Evolutionary conservation across 148 eudicot genomes (phyloP).

Genomic region (Amaranthus palmeri): DNA sequence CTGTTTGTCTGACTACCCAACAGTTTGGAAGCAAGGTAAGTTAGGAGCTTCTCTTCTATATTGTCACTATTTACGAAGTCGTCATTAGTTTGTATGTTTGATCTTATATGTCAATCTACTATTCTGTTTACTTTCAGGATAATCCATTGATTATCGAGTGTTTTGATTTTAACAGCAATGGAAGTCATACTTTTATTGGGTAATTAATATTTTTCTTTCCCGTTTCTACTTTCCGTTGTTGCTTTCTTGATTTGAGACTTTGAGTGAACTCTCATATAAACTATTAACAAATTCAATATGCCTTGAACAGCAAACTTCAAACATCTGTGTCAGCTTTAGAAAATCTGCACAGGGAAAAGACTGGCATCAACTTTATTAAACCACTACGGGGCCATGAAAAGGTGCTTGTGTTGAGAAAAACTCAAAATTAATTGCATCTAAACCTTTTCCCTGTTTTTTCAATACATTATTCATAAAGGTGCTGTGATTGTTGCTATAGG

Average conservation of each 20-base stretch:
- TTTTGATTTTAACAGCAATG: constrained; percentile 75
- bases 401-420: constrained; percentile 31
- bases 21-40: constrained; percentile 80
- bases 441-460: background rate
- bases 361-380: constrained; percentile 53
- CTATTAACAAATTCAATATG: constrained; percentile 1
- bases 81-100: background rate
- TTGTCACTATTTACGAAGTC: background rate
- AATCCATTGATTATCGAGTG: constrained; percentile 83
- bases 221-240: background rate
- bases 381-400: constrained; percentile 58
- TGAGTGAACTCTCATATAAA: background rate
- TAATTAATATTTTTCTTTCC: constrained; percentile 18
- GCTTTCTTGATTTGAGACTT: background rate
- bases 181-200: constrained; percentile 79
- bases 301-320: constrained; percentile 59
- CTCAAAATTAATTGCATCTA: background rate
- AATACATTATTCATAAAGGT: background rate
- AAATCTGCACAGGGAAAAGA: constrained; percentile 47
- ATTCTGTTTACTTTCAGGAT: constrained; percentile 42
- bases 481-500: constrained; percentile 33
- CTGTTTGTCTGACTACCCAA: constrained; percentile 63
- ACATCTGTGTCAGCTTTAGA: constrained; percentile 67
- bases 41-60: constrained; percentile 19
- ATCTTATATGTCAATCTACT: background rate